Evolutionary conservation across 2,329 filamentous ascomycete species (phyloP), one percentile per base, ranked within the genome.

Genomic region (Aspergillus candidus): DNA sequence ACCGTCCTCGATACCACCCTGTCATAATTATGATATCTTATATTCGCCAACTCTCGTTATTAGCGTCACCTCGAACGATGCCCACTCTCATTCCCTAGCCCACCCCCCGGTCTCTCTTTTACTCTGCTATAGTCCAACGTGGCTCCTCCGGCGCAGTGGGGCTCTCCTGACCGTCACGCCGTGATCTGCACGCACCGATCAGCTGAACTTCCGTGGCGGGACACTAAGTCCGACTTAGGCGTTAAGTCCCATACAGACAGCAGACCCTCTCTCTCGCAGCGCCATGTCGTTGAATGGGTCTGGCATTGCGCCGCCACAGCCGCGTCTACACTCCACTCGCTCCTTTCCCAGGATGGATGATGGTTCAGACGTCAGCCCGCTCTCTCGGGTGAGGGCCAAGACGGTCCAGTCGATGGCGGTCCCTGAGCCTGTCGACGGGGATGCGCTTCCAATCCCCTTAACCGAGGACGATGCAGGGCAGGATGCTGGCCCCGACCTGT

Each of bases 401-500:
- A 54, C 60, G 3, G 54, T 57, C 11, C 58, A 60, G 36, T 52
- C 54, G 4, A 40, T 54, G 11, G 46, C 50, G 18, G 51, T 54
- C 15, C 36, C 56, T n/a, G 59, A 59, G 40, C 47, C 49, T 36
- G 49, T 52, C 41, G 49, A 59, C 39, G 41, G 57, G 18, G 57
- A 60, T 46, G 45, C 49, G 35, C 41, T 62, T 18, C 50, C 56
- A 18, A 37, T 57, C 33, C 42, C 55, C 4, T 40, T 55, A 18
- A 47, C 58, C 12, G 43, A 39, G 38, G 50, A 54, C 38, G 49
- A 51, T 41, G 55, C 56, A 17, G 59, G 54, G 31, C 59, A 51
- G 43, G 55, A 53, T 51, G 42, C 47, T 32, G 52, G 53, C 14
- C 56, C 56, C 1, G 71, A 73, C 54, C 54, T 73, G 32, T 73